Base-by-base conservation (phyloP, 441 rosid species). In the Gossypium davidsonii region DNA sequence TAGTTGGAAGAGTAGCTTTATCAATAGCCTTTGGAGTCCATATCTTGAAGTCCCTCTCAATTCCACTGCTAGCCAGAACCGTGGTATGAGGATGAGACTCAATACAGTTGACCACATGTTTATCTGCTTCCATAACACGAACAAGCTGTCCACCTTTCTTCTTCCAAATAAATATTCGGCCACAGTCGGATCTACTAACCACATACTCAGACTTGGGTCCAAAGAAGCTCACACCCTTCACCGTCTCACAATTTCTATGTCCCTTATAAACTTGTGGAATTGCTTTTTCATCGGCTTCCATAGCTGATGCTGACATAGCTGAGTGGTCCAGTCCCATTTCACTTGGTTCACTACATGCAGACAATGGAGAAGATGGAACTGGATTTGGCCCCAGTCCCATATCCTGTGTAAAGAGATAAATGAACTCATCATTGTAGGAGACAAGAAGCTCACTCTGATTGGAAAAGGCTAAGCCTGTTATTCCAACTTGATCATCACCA, bases 111-210 rank as follows among this genome's bases (percentile, higher is more conserved):
- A 91, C 99, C 20, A 90, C 81, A 76, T 85, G 68, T 79, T 67
- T 88, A 84, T 94, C 98, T 9, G 84, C 94, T 83, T 85, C 89
- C 83, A 92, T 90, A 57, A 89, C 90, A 77, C 90, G 91, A 64
- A 92, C 64, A 51, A 91, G 93, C 83, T 84, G 80, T 66, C 94
- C 97, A 8, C 80, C 85, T 75, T 86, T 90, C 73, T 89, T 94
- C 86, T 78, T 90, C 99, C 99, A 94, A 46, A 92, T 89, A 79
- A 92, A 94, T 67, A 92, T 86, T 70, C 93, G 81, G 20, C 99
- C 99, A 79, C 99, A 94, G 77, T 94, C 97, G 34, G 99, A 94
- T 10, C 98, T 97, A 17, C 97, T 94, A 77, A 85, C 86, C 79
- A 92, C 98, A 82, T 91, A 94, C 75, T 92, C 93, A 44, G 90